phyloP scores from a whole-genome alignment of 2,329 filamentous ascomycete genomes.

The Colletotrichum navitas region DNA sequence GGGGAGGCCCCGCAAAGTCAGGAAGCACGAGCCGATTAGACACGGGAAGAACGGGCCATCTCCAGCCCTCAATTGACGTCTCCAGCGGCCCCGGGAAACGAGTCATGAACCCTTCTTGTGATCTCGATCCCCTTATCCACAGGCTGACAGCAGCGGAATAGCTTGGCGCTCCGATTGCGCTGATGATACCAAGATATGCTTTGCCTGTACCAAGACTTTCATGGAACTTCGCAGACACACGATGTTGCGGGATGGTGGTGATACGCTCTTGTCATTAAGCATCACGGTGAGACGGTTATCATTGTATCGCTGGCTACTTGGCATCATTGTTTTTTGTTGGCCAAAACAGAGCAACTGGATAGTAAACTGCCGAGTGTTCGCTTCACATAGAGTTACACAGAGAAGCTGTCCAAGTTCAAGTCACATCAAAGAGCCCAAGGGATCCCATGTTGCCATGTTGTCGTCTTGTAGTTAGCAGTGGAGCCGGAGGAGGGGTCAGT shows the following conservation, averaged over 20 bases:
- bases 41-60: constrained; percentile 12
- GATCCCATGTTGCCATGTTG: background rate
- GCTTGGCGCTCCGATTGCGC: background rate
- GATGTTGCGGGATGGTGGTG: background rate
- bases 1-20: background rate
- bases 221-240: background rate
- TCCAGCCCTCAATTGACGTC: background rate
- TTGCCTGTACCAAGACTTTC: background rate
- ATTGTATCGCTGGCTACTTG: background rate
- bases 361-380: background rate
- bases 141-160: background rate
- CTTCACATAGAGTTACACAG: background rate
- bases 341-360: background rate
- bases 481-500: too few species aligned
- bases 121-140: background rate
- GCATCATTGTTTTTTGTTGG: too few species aligned
- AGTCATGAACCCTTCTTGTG: background rate
- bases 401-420: background rate
- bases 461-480: background rate
- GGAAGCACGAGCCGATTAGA: background rate
- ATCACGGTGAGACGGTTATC: background rate
- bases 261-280: background rate
- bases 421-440: background rate
- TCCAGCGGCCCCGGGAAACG: background rate
- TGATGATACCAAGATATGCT: background rate